Evolutionary conservation across 73 alveolate species (phyloP).

Genomic region (Paramecium tetraurelia): DNA sequence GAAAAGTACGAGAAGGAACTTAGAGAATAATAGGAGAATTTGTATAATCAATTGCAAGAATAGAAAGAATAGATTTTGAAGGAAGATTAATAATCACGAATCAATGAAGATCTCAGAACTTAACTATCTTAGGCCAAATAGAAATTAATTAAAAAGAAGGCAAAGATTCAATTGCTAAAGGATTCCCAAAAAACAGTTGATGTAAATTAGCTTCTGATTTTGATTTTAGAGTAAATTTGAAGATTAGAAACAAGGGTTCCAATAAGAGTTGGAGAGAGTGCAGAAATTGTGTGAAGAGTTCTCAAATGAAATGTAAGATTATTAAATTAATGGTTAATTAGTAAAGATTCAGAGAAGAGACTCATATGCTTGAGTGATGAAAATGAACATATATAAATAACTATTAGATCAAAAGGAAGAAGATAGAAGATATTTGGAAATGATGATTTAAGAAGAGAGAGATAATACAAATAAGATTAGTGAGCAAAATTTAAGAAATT

Average conservation of each 20-base stretch:
- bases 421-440: conserved; percentile 2
- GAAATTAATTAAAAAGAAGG: conserved; percentile 22
- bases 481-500: neutral
- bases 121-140: neutral
- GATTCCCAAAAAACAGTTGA: neutral
- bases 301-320: conserved; percentile 11
- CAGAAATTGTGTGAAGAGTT: conserved; percentile 36
- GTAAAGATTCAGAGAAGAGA: conserved; percentile 25
- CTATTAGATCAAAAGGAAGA: neutral
- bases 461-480: neutral
- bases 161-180: neutral
- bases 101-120: neutral
- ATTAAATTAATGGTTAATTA: neutral
- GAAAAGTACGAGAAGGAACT: conserved; percentile 27
- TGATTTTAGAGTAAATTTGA: conserved; percentile 14
- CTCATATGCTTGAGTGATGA: neutral
- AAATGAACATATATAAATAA: neutral
- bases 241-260: neutral
- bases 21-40: neutral
- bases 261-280: conserved; percentile 46
- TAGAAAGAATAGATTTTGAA: neutral
- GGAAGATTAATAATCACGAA: conserved; percentile 20
- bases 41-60: neutral
- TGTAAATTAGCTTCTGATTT: neutral
- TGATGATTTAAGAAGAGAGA: neutral